Conservation (phyloP, 306 rosid genomes). For the Morella rubra region DNA sequence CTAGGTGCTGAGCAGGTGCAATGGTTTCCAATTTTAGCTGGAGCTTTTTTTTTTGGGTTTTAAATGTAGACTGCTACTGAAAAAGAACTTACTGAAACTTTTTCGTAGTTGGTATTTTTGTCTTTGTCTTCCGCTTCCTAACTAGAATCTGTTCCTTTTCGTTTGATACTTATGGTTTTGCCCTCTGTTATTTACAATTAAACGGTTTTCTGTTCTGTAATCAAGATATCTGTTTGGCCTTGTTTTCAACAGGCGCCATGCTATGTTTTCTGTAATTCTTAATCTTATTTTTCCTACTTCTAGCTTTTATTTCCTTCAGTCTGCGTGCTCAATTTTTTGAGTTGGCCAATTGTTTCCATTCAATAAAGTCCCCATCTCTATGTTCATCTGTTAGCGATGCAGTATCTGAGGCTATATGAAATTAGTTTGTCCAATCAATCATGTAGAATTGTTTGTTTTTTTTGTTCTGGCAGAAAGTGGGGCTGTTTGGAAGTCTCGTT, state of each 20-base stretch:
- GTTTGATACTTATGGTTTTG: slow-evolving; percentile 16
- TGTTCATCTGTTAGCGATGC: not conserved
- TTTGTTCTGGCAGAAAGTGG: not conserved
- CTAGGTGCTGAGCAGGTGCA: slow-evolving; percentile 25
- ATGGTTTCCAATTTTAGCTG: slow-evolving; percentile 25
- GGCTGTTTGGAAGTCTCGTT: not conserved
- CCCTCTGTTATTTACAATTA: not conserved
- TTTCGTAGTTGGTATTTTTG: not conserved
- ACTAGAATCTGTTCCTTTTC: not conserved
- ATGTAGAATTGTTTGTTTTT: not conserved
- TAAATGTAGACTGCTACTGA: slow-evolving; percentile 10
- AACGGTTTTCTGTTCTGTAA: not conserved
- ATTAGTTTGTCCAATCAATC: not conserved
- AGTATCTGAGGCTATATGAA: not conserved
- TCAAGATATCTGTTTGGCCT: too few species aligned
- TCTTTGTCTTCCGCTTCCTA: not conserved
- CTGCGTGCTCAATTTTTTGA: not conserved
- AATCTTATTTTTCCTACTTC: not conserved
- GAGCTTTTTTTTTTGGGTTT: slow-evolving; percentile 11
- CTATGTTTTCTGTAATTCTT: not conserved
- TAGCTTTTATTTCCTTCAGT: not conserved
- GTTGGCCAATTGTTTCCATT: not conserved
- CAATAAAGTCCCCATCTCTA: not conserved
- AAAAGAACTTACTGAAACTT: slow-evolving; percentile 10
- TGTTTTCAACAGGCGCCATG: not conserved